These are phyloP conservation scores for Lepiota venenata DNA, from an alignment of 768 basidiomycete genomes.

Conservation along the genomic window DNA sequence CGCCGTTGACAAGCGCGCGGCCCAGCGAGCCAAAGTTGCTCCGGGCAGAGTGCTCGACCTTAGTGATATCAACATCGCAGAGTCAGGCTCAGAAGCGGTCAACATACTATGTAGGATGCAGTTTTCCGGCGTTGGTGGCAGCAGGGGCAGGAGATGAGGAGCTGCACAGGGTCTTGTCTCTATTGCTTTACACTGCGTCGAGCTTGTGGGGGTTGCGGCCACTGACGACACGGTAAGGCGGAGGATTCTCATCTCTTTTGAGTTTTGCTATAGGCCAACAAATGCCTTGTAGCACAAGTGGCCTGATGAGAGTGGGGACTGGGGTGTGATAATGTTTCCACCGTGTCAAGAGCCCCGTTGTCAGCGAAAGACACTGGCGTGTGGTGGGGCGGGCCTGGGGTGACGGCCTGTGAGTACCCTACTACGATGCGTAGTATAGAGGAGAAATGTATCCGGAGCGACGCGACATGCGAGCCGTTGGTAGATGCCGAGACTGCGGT, in stretches of 20 bases:
- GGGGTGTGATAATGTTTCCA: constrained; percentile 93
- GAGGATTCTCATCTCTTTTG: neutral
- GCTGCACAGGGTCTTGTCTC: constrained; percentile 2
- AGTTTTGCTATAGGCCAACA: constrained; percentile 60
- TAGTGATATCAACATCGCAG: constrained; percentile 44
- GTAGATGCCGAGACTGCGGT: constrained; percentile 57
- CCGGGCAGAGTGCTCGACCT: constrained; percentile 34
- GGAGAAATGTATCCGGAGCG: constrained; percentile 59
- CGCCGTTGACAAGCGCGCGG: constrained; percentile 41
- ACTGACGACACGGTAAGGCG: constrained; percentile 1
- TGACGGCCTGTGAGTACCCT: constrained; percentile 3
- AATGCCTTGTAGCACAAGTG: constrained; percentile 90
- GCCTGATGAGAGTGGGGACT: constrained; percentile 83
- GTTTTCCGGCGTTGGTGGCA: constrained; percentile 70
- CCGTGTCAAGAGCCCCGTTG: constrained; percentile 84
- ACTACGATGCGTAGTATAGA: neutral
- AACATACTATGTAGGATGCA: constrained; percentile 62
- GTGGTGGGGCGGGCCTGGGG: constrained; percentile 79
- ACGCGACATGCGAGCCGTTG: constrained; percentile 64
- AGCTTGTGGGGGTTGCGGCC: neutral
- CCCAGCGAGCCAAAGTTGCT: constrained; percentile 55
- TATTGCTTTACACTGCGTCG: neutral
- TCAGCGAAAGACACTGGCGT: constrained; percentile 83
- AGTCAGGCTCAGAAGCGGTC: constrained; percentile 52
- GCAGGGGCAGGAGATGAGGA: constrained; percentile 52